Evolutionary conservation across 805 yeast species (phyloP).

Genomic region (Candida montana): DNA sequence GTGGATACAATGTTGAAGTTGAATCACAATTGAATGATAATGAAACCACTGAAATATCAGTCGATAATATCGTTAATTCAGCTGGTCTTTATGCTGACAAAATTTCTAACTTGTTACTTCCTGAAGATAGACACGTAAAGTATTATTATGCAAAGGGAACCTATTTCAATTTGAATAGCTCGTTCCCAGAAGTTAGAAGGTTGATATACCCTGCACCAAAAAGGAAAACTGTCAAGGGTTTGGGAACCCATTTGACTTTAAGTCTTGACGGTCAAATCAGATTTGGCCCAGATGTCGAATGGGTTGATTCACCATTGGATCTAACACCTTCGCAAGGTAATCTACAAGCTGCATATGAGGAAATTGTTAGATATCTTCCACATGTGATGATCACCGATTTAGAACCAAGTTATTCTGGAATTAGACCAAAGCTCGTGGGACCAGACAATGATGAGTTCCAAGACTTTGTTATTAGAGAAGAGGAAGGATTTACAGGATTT

Average conservation of each 20-base stretch:
- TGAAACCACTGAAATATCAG: slow-evolving; percentile 36
- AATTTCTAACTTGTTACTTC: slow-evolving; percentile 67
- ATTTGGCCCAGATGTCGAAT: slow-evolving; percentile 89
- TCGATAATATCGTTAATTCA: slow-evolving; percentile 62
- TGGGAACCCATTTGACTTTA: slow-evolving; percentile 85
- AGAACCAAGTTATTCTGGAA: slow-evolving; percentile 71
- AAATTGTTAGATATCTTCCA: slow-evolving; percentile 61
- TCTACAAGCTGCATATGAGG: slow-evolving; percentile 48
- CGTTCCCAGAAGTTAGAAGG: slow-evolving; percentile 45
- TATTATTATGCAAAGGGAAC: slow-evolving; percentile 81
- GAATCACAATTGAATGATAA: slow-evolving; percentile 26
- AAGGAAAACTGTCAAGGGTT: slow-evolving; percentile 53
- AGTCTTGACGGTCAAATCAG: slow-evolving; percentile 74
- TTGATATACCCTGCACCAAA: slow-evolving; percentile 78
- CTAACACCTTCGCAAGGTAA: slow-evolving; percentile 45
- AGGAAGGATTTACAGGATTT: slow-evolving; percentile 70
- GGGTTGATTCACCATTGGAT: slow-evolving; percentile 51
- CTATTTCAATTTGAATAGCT: slow-evolving; percentile 55
- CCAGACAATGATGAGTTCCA: slow-evolving; percentile 44
- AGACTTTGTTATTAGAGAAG: slow-evolving; percentile 71
- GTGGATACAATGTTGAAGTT: slow-evolving; percentile 28
- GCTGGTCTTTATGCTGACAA: slow-evolving; percentile 76
- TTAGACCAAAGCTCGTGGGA: slow-evolving; percentile 69
- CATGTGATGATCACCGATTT: slow-evolving; percentile 45
- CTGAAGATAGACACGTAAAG: slow-evolving; percentile 49